Evolutionary conservation across 306 rosid genomes (phyloP).

Genomic region (Vigna reflexopilosa): DNA sequence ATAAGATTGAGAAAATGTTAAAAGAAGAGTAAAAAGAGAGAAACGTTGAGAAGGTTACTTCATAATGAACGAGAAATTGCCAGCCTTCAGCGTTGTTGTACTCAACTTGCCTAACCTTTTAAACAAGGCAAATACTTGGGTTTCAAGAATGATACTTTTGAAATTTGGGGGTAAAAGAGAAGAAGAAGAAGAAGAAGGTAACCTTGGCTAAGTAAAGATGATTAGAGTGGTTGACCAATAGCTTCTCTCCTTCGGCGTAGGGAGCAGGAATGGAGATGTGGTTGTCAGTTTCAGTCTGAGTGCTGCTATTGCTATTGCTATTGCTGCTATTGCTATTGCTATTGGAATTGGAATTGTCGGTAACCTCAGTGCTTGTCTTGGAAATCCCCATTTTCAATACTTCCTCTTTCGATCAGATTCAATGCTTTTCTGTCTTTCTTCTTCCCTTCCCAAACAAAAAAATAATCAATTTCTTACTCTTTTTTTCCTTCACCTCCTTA

Average conservation of each 20-base stretch:
- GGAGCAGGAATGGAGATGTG: slow-evolving; percentile 47
- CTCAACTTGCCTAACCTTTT: slow-evolving; percentile 59
- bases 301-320: slow-evolving; percentile 34
- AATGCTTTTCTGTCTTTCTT: neutral
- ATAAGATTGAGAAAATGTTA: neutral
- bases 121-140: slow-evolving; percentile 34
- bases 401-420: neutral
- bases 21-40: neutral
- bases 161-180: neutral
- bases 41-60: slow-evolving; percentile 51
- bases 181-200: too few species aligned
- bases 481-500: neutral
- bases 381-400: slow-evolving; percentile 61
- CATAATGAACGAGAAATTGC: slow-evolving; percentile 75
- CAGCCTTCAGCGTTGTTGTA: slow-evolving; percentile 46
- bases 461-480: neutral
- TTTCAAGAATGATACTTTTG: neutral
- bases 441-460: neutral
- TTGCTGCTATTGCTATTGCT: neutral
- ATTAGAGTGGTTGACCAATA: slow-evolving; percentile 57
- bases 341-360: slow-evolving; percentile 51
- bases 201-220: slow-evolving; percentile 79
- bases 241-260: slow-evolving; percentile 62
- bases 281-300: slow-evolving; percentile 51
- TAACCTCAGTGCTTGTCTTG: slow-evolving; percentile 39